These are phyloP conservation scores for Gnaphalium uliginosum DNA, from an alignment of 129 eudicot genomes.

Conservation along the genomic window DNA sequence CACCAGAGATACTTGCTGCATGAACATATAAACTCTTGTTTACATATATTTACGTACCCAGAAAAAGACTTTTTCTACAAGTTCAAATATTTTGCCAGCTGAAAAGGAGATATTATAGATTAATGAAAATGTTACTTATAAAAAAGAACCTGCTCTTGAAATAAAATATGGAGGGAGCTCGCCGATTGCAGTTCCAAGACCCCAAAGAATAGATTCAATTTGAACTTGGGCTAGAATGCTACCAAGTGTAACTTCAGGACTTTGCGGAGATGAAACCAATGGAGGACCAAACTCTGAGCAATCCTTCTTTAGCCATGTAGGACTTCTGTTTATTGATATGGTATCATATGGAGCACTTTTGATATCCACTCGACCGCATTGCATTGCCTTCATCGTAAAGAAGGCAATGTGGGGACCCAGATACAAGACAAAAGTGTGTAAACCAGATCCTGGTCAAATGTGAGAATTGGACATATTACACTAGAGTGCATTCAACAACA, in stretches of 20 bases:
- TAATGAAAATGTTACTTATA: neutral
- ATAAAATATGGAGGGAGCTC: constrained; percentile 88
- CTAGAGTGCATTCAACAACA: neutral
- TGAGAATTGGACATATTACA: neutral
- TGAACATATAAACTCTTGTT: neutral
- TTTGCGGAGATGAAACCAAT: constrained; percentile 40
- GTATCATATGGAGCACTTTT: constrained; percentile 84
- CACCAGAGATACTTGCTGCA: constrained; percentile 71
- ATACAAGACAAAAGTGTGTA: constrained; percentile 86
- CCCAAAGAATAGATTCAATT: constrained; percentile 77
- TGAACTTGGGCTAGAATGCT: constrained; percentile 82
- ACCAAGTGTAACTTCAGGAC: constrained; percentile 54
- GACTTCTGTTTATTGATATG: constrained; percentile 55
- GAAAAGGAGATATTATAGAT: too few species aligned
- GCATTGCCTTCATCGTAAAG: constrained; percentile 71
- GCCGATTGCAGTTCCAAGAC: constrained; percentile 75
- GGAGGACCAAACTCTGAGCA: constrained; percentile 80
- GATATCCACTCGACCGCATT: constrained; percentile 83
- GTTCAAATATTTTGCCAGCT: too few species aligned
- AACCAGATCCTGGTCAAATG: constrained; percentile 63
- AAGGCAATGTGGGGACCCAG: constrained; percentile 88
- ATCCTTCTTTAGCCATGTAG: constrained; percentile 76
- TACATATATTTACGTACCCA: neutral
- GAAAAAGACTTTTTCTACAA: neutral
- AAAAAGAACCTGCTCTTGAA: constrained; percentile 71